A percentile compares a stretch with the other conserved stretches of the same genome.
Evolutionary conservation across 2,329 filamentous ascomycete species (phyloP).

Genomic region (Aspergillus sclerotialis): DNA sequence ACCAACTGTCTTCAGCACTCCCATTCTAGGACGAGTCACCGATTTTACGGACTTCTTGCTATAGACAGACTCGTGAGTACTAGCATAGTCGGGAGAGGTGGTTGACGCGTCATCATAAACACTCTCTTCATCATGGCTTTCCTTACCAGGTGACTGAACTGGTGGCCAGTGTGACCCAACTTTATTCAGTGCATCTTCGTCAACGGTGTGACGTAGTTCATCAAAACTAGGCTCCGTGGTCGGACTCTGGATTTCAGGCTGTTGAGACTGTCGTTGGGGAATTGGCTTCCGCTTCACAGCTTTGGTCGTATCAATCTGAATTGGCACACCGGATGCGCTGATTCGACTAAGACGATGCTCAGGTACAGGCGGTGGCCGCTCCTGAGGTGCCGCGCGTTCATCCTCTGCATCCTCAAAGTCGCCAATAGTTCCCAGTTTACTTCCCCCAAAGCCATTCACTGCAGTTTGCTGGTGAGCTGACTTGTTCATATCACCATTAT

Average conservation of each 20-base stretch:
- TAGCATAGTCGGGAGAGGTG: conserved; percentile 70
- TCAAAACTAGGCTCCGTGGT: conserved; percentile 31
- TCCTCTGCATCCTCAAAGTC: conserved; percentile 1
- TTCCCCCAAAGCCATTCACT: background rate
- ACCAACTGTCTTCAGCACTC: conserved; percentile 73
- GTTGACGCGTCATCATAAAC: conserved; percentile 57
- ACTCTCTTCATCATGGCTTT: conserved; percentile 30
- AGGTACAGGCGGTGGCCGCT: conserved; percentile 14
- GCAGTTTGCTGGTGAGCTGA: background rate
- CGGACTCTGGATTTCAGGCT: conserved; percentile 12
- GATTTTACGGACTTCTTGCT: conserved; percentile 34
- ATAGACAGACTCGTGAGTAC: conserved; percentile 52
- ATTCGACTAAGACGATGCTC: conserved; percentile 1
- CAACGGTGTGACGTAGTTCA: conserved; percentile 36
- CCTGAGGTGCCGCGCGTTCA: conserved; percentile 17
- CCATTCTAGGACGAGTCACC: conserved; percentile 60
- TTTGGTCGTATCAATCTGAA: conserved; percentile 35
- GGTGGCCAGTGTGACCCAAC: conserved; percentile 29
- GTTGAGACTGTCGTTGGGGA: conserved; percentile 28
- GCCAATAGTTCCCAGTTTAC: background rate
- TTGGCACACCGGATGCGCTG: conserved; percentile 6
- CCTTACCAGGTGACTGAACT: conserved; percentile 19
- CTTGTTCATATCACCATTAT: background rate
- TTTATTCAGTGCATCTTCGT: conserved; percentile 45
- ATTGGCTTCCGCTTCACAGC: conserved; percentile 48